Base-by-base conservation (phyloP, 176 grass and related monocot genomes). In the Musa beccarii region DNA sequence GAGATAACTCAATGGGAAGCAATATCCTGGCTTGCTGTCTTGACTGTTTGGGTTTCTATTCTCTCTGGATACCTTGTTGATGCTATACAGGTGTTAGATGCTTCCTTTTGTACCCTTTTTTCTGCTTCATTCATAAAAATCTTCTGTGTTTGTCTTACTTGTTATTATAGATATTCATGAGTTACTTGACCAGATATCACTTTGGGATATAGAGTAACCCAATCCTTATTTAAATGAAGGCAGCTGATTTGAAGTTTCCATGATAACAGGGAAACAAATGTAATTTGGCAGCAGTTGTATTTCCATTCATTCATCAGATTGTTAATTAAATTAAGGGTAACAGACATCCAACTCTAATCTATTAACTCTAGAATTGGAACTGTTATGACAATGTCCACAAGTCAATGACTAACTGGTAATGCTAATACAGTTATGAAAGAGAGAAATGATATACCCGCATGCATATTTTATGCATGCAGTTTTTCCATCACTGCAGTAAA, bases 11-110 rank as follows among this genome's bases (percentile, higher is more conserved):
- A 89, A 83, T 85, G 68, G 43, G 95, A 98, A 80, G 95, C 95
- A 34, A 84, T 87, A 70, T 80, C 75, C 62, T 98, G 95, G 95
- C 95, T 94, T 64, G 81, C 82, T 75, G 85, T 94, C 29, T 87
- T 98, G 73, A 93, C 90, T 78, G 78, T 98, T 91, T 98, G 90
- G 95, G 90, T 99, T 69, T 99, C 95, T 59, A 29, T 99, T 87
- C 89, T 99, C 23, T 99, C 95, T 75, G 88, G 95, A 9, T 99
- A 94, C 52, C 84, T 99, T 73, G 95, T 99, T 71, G 90, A 99
- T 82, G 86, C 95, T 57, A 94, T 99, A 89, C 88, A 99, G 90
- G 95, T 99, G 83, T 14, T 68, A 59, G 52, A 78, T 81, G 75
- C 11, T 74, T 81, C 59, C 49, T 57, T 85, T 25, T 64, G 10